Percentiles rank a stretch among this genome's conserved stretches.
phyloP scores from a whole-genome alignment of 768 basidiomycete species.

The Termitomyces sp. region DNA sequence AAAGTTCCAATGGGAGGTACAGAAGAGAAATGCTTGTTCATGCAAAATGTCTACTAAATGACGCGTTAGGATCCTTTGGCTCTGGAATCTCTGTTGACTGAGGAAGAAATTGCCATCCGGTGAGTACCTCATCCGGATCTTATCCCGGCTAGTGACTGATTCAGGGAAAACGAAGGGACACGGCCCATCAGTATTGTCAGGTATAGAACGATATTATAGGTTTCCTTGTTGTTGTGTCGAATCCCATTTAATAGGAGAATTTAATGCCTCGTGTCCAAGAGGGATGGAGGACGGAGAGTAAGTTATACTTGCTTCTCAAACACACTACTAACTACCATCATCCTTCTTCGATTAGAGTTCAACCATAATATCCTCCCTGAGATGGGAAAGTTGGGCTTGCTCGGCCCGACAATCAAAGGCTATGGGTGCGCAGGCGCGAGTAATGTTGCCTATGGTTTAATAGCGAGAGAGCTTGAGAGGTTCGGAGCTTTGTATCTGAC shows the following conservation, averaged over 20 bases:
- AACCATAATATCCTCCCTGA: slow-evolving; percentile 72
- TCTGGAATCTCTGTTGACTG: slow-evolving; percentile 74
- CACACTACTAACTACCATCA: not conserved
- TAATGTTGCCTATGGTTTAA: slow-evolving; percentile 90
- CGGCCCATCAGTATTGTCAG: slow-evolving; percentile 76
- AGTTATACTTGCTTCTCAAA: slow-evolving; percentile 9
- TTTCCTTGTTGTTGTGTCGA: not conserved
- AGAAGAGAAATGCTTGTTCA: not conserved
- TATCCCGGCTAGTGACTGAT: slow-evolving; percentile 2
- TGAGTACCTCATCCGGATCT: slow-evolving; percentile 24
- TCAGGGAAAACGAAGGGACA: slow-evolving; percentile 47
- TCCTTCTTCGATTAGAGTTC: slow-evolving; percentile 48
- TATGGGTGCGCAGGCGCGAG: slow-evolving; percentile 93
- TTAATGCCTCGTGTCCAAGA: slow-evolving; percentile 85
- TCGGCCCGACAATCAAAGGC: slow-evolving; percentile 89
- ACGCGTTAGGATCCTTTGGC: slow-evolving; percentile 71
- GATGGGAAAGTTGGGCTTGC: slow-evolving; percentile 88
- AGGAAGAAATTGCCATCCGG: slow-evolving; percentile 90
- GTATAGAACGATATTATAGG: slow-evolving; percentile 26
- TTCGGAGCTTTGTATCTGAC: slow-evolving; percentile 20
- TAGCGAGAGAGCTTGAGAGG: slow-evolving; percentile 93
- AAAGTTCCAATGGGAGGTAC: slow-evolving; percentile 43
- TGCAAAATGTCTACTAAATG: not conserved
- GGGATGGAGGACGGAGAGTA: slow-evolving; percentile 85
- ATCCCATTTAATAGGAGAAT: slow-evolving; percentile 50